Base-by-base conservation (phyloP, 83 land plant genomes). In the Picea engelmannii region DNA sequence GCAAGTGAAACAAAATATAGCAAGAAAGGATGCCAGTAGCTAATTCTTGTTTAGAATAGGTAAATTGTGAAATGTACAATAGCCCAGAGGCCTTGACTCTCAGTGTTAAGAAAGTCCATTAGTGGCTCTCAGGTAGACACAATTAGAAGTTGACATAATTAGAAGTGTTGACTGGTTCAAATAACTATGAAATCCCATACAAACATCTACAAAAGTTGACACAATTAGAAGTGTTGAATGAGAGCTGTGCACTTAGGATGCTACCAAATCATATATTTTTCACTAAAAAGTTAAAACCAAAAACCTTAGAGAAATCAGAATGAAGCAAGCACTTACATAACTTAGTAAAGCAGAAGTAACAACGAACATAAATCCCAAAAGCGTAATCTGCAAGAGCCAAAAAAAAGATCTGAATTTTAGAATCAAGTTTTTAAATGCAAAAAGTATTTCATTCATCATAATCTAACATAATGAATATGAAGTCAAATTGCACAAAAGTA, bases 281-380 rank as follows among this genome's bases (percentile, higher is more conserved):
- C 49, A 47, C 49, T 55, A 55, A 55, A 55, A 55, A 55, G 16
- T 55, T 55, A 13, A 55, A 7, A 73, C 8, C 20, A 44, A 42
- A 38, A 78, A 21, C 27, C 71, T 15, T 3, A 78, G 66, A 38
- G 47, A 60, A 25, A 25, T 18, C 6, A 62, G 17, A 7, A 24
- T 5, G 10, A 64, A 76, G 78, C 25, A 59, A 62, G 21, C 20
- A 64, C 87, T 86, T 88, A 88, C 89, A 88, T 86, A 88, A 66
- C 89, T 88, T 74, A 88, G 55, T 25, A 86, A 79, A n/a, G 85
- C 82, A 16, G 89, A 88, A 16, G 85, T 63, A 60, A 88, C 61
- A 38, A 88, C 70, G 44, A 88, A 63, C 38, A 21, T 1, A 82
- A 86, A 88, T 11, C 88, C 89, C 69, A 81, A 81, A 81, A 88